Evolutionary conservation across 257 asterid genomes (phyloP).

Genomic region (Penstemon barbatus): DNA sequence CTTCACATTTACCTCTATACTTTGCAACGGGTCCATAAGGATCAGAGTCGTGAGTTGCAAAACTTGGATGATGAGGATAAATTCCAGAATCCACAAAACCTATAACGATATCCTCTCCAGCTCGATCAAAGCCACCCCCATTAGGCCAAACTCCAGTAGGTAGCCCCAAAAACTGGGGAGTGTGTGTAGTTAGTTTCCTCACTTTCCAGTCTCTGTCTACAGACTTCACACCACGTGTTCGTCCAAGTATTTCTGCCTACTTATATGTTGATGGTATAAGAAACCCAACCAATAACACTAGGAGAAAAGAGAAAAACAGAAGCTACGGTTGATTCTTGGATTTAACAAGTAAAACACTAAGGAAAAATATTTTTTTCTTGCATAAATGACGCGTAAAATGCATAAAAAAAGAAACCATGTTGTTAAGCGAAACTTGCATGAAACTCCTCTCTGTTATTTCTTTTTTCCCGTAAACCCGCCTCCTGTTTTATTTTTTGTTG

Average conservation of each 20-base stretch:
- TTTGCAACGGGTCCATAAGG: constrained; percentile 86
- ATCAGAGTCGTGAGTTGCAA: constrained; percentile 63
- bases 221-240: constrained; percentile 83
- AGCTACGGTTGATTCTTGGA: neutral
- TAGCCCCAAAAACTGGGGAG: constrained; percentile 96
- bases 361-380: no score
- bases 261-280: constrained; percentile 48
- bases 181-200: constrained; percentile 90
- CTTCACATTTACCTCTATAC: constrained; percentile 90
- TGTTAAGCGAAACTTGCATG: no score
- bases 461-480: no score
- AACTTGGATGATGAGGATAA: constrained; percentile 90
- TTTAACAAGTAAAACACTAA: no score
- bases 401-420: no score
- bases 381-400: no score
- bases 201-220: constrained; percentile 98
- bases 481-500: no score
- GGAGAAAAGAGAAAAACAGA: neutral
- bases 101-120: constrained; percentile 92
- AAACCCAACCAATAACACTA: constrained; percentile 22
- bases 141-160: constrained; percentile 99
- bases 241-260: constrained; percentile 88
- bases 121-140: constrained; percentile 92
- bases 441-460: no score
- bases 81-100: constrained; percentile 98